A percentile compares a stretch with the other conserved stretches of the same genome.
Evolutionary conservation across 768 basidiomycete genomes (phyloP).

Genomic region (Postia placenta): DNA sequence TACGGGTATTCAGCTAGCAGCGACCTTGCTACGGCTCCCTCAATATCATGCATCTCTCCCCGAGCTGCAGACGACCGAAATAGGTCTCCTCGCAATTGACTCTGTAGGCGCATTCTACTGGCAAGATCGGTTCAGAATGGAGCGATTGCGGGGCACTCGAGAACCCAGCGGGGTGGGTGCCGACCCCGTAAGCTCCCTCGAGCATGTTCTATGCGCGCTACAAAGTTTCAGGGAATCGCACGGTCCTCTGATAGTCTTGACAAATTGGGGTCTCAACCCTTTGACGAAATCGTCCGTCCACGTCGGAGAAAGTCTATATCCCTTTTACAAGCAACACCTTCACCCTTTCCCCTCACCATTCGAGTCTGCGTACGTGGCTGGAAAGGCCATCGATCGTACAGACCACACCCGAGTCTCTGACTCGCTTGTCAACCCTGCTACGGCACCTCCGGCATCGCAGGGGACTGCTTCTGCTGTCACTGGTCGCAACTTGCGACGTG

Average conservation of each 20-base stretch:
- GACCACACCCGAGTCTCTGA: background rate
- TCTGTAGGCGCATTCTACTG: constrained; percentile 76
- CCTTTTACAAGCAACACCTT: constrained; percentile 48
- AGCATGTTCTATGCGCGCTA: constrained; percentile 43
- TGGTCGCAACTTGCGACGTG: background rate
- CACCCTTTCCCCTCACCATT: constrained; percentile 34
- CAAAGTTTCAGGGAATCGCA: constrained; percentile 42
- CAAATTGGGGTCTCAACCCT: constrained; percentile 54
- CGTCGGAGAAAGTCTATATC: constrained; percentile 15
- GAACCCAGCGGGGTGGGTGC: constrained; percentile 3
- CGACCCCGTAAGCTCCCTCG: constrained; percentile 29
- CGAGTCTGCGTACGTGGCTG: too few relatives aligned
- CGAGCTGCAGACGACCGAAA: constrained; percentile 37
- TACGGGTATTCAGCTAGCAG: constrained; percentile 64
- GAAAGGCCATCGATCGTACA: too few relatives aligned
- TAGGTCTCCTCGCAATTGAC: constrained; percentile 68
- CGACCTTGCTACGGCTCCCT: constrained; percentile 54
- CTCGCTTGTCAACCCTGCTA: background rate
- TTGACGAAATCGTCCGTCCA: constrained; percentile 13
- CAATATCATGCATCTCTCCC: constrained; percentile 44
- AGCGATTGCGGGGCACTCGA: constrained; percentile 37
- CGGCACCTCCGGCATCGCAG: background rate
- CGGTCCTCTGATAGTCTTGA: constrained; percentile 45
- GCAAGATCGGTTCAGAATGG: constrained; percentile 61
- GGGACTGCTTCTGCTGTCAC: background rate